A percentile compares a stretch with the other conserved stretches of the same genome.
Evolutionary conservation across 2,329 filamentous ascomycete genomes (phyloP).

Genomic region (Calycina marina): DNA sequence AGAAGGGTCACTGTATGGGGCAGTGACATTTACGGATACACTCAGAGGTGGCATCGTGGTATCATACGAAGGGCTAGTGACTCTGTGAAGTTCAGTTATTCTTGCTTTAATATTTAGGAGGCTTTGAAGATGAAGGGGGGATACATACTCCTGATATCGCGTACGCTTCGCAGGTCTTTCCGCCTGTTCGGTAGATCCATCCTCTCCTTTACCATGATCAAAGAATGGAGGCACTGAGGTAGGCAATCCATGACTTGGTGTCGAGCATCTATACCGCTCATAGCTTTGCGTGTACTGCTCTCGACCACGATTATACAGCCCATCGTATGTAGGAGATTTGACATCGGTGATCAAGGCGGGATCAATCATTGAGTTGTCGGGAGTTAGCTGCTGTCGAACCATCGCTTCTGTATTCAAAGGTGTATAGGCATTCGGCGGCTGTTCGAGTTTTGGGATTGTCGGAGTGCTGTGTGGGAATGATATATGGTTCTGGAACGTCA

Average conservation of each 20-base stretch:
- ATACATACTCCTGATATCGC: too few species aligned
- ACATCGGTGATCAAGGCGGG: constrained; percentile 7
- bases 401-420: too few species aligned
- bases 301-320: not conserved
- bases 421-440: not conserved
- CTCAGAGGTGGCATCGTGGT: constrained; percentile 14
- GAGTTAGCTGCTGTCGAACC: too few species aligned
- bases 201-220: not conserved
- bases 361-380: constrained; percentile 10
- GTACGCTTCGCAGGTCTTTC: constrained; percentile 13
- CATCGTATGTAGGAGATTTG: not conserved
- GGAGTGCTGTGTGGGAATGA: too few species aligned
- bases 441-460: not conserved
- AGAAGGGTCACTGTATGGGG: constrained; percentile 15
- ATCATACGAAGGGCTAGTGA: constrained; percentile 3
- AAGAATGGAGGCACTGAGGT: constrained; percentile 3
- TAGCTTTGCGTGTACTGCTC: constrained; percentile 13
- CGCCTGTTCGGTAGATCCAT: not conserved
- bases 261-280: constrained; percentile 11
- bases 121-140: too few species aligned
- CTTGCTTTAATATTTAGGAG: too few species aligned
- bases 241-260: constrained; percentile 3
- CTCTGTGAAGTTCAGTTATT: constrained; percentile 5
- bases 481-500: too few species aligned
- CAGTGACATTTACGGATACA: constrained; percentile 1